Percentiles rank a stretch among this genome's conserved stretches.
Evolutionary conservation across 768 basidiomycete genomes (phyloP).

Genomic region (Candolleomyces efflorescens): DNA sequence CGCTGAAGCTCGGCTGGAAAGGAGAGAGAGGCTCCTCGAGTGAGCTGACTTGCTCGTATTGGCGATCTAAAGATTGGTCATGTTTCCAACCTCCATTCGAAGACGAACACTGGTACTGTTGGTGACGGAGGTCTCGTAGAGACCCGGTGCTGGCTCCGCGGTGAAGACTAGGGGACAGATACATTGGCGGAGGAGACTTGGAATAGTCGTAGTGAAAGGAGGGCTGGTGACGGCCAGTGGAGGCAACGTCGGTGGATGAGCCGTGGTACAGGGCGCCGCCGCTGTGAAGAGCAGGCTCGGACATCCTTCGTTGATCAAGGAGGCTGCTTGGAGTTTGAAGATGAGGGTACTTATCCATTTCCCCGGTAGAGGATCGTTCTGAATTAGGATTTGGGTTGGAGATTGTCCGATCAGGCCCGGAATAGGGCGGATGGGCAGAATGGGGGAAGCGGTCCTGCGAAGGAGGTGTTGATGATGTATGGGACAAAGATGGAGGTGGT

Average conservation of each 20-base stretch:
- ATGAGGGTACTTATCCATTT: conserved; percentile 32
- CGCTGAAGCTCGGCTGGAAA: conserved; percentile 49
- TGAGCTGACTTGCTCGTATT: conserved; percentile 7
- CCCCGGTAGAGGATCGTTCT: conserved; percentile 34
- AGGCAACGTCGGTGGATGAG: conserved; percentile 25
- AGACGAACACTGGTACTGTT: conserved; percentile 32
- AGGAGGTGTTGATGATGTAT: conserved; percentile 37
- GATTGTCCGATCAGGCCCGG: conserved; percentile 36
- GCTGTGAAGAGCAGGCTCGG: conserved; percentile 52
- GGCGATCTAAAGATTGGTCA: conserved; percentile 28
- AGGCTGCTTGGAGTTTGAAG: conserved; percentile 27
- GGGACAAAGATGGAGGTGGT: conserved; percentile 33
- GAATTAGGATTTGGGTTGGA: conserved; percentile 29
- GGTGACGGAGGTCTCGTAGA: conserved; percentile 36
- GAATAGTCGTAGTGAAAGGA: conserved; percentile 33
- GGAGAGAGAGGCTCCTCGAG: conserved; percentile 52
- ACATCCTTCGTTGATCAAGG: conserved; percentile 64
- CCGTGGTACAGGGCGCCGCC: conserved; percentile 35
- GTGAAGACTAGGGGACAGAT: conserved; percentile 37
- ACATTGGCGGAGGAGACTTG: conserved; percentile 31
- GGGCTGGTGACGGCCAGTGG: conserved; percentile 31
- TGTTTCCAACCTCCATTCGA: conserved; percentile 35
- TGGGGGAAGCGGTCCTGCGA: conserved; percentile 42
- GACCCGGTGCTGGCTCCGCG: conserved; percentile 44
- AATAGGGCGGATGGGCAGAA: conserved; percentile 36